Conservation (phyloP, 139 green algal species). For the Eudorina sp. region DNA sequence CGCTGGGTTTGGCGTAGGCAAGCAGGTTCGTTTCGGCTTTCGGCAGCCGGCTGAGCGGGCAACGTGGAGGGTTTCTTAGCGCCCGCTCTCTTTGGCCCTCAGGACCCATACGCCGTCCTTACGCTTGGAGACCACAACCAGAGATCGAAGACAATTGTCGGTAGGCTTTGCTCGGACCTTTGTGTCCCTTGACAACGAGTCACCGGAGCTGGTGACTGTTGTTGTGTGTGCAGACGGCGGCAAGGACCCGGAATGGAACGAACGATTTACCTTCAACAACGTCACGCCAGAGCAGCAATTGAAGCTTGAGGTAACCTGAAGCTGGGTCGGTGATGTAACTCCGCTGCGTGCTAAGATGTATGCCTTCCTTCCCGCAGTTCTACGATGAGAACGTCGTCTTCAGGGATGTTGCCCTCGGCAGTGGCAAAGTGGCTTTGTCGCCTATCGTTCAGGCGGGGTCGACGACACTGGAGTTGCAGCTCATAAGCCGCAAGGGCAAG, state of each 20-base stretch:
- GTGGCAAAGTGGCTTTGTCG: conserved; percentile 45
- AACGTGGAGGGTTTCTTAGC: neutral
- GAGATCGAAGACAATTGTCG: conserved; percentile 41
- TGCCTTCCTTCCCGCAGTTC: conserved; percentile 39
- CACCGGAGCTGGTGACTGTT: too few species aligned
- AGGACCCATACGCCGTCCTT: conserved; percentile 43
- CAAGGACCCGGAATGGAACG: conserved; percentile 59
- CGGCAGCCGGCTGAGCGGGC: neutral
- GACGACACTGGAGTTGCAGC: conserved; percentile 14
- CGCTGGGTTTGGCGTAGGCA: conserved; percentile 23
- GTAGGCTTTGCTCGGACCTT: neutral
- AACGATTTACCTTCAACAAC: conserved; percentile 58
- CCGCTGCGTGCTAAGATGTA: neutral
- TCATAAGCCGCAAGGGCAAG: conserved; percentile 54
- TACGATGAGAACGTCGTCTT: conserved; percentile 66
- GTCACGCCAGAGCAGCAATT: conserved; percentile 37
- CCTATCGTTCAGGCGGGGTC: neutral
- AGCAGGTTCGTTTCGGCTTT: conserved; percentile 39
- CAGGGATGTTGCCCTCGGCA: conserved; percentile 56
- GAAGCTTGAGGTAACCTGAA: conserved; percentile 58
- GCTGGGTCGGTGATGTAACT: too few species aligned
- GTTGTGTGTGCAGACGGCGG: conserved; percentile 59
- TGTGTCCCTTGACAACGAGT: conserved; percentile 3
- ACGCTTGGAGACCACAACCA: conserved; percentile 16
- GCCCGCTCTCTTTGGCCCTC: too few species aligned